Evolutionary conservation across 257 asterid species (phyloP), one percentile per base, ranked within the genome.

Genomic region (Salvia hispanica): DNA sequence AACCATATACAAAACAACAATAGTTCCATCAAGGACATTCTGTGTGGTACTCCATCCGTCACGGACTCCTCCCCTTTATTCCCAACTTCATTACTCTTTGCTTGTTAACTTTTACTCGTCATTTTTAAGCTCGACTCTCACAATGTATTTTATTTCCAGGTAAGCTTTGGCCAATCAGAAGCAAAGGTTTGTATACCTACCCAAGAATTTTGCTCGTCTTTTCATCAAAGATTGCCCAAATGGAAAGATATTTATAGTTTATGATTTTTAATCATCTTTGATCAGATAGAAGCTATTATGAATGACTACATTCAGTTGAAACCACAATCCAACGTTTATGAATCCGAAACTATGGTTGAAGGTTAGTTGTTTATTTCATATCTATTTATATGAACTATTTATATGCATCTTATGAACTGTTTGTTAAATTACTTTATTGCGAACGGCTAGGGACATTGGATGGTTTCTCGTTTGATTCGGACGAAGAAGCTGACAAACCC

Each of bases 301-400:
- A 84, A 82, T 73, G 98, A 92, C 79, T 89, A 85, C 70, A 83
- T 92, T 80, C 96, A 89, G 79, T 80, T 92, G 82, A 83, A 80
- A 74, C 82, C 96, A 76, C 87, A 77, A 72, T 83, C 96, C 65
- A 88, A 89, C 74, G 83, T 84, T 62, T 81, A 78, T 42, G 95
- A 84, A 72, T 88, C 89, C 72, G 96, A 92, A 83, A 87, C 96
- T 69, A 89, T 87, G 96, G 87, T 89, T 54, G 98, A 92, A 87
- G 98, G 98, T 92, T 37, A 71, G 74, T 16, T 40, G 40, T 72
- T 67, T 39, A 33, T 60, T 48, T 37, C 46, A 63, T 44, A 55
- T 59, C 72, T 66, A 16, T 47, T 50, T 56, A 9, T 64, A 36
- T 1, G 0, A 18, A 18, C 37, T 67, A 50, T 40, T 37, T 67